A percentile compares a stretch with the other conserved stretches of the same genome.
These are phyloP conservation scores for Silene vulgaris DNA, from an alignment of 179 eudicot genomes.

Conservation along the genomic window DNA sequence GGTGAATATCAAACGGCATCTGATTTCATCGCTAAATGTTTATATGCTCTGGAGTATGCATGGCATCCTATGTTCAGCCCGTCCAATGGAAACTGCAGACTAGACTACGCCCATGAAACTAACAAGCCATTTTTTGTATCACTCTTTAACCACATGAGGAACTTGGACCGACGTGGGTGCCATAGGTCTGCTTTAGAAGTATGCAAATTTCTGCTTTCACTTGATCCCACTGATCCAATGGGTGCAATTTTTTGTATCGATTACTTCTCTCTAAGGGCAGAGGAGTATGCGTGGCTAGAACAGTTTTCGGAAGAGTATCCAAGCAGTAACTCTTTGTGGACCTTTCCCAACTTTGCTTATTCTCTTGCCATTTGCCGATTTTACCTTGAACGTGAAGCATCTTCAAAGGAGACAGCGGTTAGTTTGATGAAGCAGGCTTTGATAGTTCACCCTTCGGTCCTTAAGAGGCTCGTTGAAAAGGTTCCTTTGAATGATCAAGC, in stretches of 20 bases:
- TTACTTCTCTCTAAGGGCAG: constrained; percentile 81
- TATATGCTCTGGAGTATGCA: constrained; percentile 91
- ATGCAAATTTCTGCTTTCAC: constrained; percentile 76
- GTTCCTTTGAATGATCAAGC: constrained; percentile 80
- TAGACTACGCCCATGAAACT: constrained; percentile 66
- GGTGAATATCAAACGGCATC: constrained; percentile 90
- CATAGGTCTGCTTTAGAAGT: constrained; percentile 94
- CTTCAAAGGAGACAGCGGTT: constrained; percentile 41
- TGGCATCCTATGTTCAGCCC: constrained; percentile 94
- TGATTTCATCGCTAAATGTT: constrained; percentile 65
- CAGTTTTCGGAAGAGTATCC: constrained; percentile 67
- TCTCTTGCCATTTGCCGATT: constrained; percentile 81
- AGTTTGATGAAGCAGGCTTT: constrained; percentile 89
- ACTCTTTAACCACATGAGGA: constrained; percentile 81
- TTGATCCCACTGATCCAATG: constrained; percentile 86
- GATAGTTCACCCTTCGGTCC: constrained; percentile 79
- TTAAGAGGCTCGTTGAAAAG: constrained; percentile 66
- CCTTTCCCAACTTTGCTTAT: constrained; percentile 86
- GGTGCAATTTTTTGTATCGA: constrained; percentile 83
- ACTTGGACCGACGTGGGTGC: constrained; percentile 93
- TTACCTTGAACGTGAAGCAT: constrained; percentile 52
- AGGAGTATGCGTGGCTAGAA: constrained; percentile 85
- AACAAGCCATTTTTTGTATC: constrained; percentile 65
- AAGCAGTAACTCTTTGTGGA: constrained; percentile 61
- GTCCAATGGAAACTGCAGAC: constrained; percentile 56